Conservation (phyloP, 768 basidiomycete species). For the Chalciporus chontae region DNA sequence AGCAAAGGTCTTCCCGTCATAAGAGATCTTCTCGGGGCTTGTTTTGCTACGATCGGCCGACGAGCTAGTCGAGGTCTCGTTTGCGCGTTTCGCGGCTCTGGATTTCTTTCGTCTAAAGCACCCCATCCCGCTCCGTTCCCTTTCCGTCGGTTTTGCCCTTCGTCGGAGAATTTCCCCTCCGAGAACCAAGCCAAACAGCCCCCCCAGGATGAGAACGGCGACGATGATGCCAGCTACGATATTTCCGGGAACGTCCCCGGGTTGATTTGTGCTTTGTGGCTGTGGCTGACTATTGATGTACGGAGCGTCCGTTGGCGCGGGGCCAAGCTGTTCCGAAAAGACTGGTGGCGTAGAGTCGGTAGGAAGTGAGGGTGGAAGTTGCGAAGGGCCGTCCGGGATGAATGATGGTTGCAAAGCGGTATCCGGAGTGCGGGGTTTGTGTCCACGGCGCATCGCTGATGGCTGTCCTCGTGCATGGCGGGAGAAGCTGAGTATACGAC, state of each 20-base stretch:
- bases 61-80: neutral
- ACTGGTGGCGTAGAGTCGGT: slow-evolving; percentile 3
- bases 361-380: neutral
- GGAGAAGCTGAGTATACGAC: slow-evolving; percentile 6
- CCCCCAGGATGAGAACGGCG: slow-evolving; percentile 25
- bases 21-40: slow-evolving; percentile 4
- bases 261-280: slow-evolving; percentile 2
- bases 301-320: slow-evolving; percentile 6
- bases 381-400: slow-evolving; percentile 1
- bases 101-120: slow-evolving; percentile 7
- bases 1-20: slow-evolving; percentile 12
- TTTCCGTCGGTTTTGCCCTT: slow-evolving; percentile 7
- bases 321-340: slow-evolving; percentile 1
- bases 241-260: slow-evolving; percentile 16
- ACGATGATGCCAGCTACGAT: slow-evolving; percentile 21
- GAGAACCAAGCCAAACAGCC: slow-evolving; percentile 24
- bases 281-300: neutral
- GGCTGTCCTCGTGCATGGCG: slow-evolving; percentile 1
- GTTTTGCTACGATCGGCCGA: slow-evolving; percentile 1
- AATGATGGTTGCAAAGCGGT: slow-evolving; percentile 7
- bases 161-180: slow-evolving; percentile 26
- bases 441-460: neutral
- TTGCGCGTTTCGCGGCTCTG: neutral
- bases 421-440: slow-evolving; percentile 7
- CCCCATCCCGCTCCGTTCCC: neutral